Base-by-base conservation (phyloP, 2,329 filamentous ascomycete species). In the Penicillium sp. region DNA sequence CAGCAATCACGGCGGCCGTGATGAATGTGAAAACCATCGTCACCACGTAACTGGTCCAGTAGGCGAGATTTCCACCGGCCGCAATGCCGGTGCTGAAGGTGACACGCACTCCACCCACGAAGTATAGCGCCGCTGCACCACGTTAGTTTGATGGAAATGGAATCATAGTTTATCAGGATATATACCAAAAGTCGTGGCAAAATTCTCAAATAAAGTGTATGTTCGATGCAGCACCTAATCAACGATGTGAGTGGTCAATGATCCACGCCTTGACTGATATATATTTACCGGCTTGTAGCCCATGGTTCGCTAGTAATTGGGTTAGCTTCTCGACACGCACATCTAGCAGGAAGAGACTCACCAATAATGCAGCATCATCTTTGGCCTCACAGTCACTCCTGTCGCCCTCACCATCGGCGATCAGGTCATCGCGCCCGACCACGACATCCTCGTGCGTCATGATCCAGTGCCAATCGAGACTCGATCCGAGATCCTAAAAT, bases 41-140 rank as follows among this genome's bases (percentile, higher is more conserved):
- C 4, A 79, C 66, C 3, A 80, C 45, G 52, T 77, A 80, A 53
- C 74, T 78, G 42, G 75, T 77, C 75, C 76, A 80, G 51, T 79
- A 80, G 6, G 76, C 76, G 32, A 78, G 56, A 44, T 76, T 76
- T 28, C 76, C 76, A 37, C 77, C 76, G 12, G 76, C 75, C 16
- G 73, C 75, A 25, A 80, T 77, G 44, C 76, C 76, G 8, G 76
- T 79, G n/a, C 72, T 77, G 52, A 77, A 80, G 0, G 76, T 79
- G 2, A 77, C 74, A 27, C 76, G 70, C 26, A 79, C 73, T 41
- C 73, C 76, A 18, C 76, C 76, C 30, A 80, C 70, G 40, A 78
- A 79, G 57, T 79, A 80, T 2, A 80, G 62, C 1, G 76, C 76
- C 44, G 76, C 76, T 79, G 7, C 6, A 35, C 20, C n/a, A 12